Percentiles rank a stretch among this genome's conserved stretches.
phyloP scores from a whole-genome alignment of 192 early-diverging fungal species.

The Pilaira anomala region DNA sequence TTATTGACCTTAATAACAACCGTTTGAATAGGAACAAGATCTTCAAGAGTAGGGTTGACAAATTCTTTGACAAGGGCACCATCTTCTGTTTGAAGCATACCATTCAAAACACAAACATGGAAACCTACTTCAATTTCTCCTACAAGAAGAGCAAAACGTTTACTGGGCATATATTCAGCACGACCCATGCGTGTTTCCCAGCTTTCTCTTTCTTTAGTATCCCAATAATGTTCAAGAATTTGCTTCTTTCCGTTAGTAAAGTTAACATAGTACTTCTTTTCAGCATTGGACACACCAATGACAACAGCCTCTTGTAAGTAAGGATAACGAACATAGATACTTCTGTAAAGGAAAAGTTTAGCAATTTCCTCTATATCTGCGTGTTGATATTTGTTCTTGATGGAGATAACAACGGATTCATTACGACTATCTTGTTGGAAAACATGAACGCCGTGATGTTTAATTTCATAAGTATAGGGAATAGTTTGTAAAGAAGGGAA shows the following conservation, averaged over 20 bases:
- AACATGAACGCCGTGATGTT: conserved; percentile 78
- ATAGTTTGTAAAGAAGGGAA: conserved; percentile 88
- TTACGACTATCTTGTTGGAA: conserved; percentile 82
- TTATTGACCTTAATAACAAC: conserved; percentile 50
- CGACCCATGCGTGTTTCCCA: conserved; percentile 61
- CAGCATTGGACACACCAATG: conserved; percentile 68
- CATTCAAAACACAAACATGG: conserved; percentile 58
- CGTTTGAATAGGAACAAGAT: conserved; percentile 59
- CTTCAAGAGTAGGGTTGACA: conserved; percentile 40
- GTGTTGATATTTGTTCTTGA: conserved; percentile 52
- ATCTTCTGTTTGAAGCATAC: conserved; percentile 61
- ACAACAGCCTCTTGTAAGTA: conserved; percentile 82
- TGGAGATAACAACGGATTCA: conserved; percentile 67
- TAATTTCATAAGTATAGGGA: conserved; percentile 63
- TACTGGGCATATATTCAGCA: conserved; percentile 61
- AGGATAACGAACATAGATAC: conserved; percentile 79
- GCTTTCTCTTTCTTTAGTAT: conserved; percentile 37
- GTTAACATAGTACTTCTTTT: conserved; percentile 55
- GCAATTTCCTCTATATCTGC: conserved; percentile 56
- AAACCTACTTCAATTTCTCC: conserved; percentile 63
- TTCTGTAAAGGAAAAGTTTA: conserved; percentile 50
- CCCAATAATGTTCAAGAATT: conserved; percentile 42
- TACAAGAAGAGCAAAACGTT: conserved; percentile 67
- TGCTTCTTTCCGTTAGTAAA: conserved; percentile 46
- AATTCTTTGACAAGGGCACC: conserved; percentile 77